phyloP scores from a whole-genome alignment of 306 rosid species.

The Cotoneaster glaucophyllus region DNA sequence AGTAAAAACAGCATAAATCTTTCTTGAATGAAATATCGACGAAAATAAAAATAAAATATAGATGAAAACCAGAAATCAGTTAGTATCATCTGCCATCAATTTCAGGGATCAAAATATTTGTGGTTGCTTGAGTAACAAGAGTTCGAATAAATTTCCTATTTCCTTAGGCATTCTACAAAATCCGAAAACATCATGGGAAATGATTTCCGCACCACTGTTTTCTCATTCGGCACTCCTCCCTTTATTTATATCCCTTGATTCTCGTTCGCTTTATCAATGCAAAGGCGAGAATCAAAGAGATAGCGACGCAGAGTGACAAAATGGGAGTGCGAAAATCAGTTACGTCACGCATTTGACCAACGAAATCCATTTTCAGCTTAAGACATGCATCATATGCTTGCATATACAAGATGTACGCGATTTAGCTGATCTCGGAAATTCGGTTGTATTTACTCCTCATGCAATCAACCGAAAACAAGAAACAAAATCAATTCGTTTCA shows the following conservation, averaged over 20 bases:
- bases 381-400: neutral
- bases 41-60: neutral
- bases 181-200: neutral
- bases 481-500: neutral
- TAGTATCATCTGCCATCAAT: neutral
- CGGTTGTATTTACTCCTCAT: neutral
- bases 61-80: neutral
- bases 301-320: no score
- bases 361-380: neutral
- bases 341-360: neutral
- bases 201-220: no score
- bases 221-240: no score
- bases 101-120: neutral
- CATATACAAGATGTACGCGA: neutral
- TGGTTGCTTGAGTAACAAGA: neutral
- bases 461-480: neutral
- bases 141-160: neutral
- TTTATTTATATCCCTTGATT: no score
- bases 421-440: neutral
- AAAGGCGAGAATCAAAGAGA: no score
- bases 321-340: neutral
- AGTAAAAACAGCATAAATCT: conserved; percentile 4
- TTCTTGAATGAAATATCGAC: neutral
- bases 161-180: neutral
- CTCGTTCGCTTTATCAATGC: no score